These are phyloP conservation scores for Vishniacozyma victoriae DNA, from an alignment of 768 basidiomycete genomes.

Conservation along the genomic window DNA sequence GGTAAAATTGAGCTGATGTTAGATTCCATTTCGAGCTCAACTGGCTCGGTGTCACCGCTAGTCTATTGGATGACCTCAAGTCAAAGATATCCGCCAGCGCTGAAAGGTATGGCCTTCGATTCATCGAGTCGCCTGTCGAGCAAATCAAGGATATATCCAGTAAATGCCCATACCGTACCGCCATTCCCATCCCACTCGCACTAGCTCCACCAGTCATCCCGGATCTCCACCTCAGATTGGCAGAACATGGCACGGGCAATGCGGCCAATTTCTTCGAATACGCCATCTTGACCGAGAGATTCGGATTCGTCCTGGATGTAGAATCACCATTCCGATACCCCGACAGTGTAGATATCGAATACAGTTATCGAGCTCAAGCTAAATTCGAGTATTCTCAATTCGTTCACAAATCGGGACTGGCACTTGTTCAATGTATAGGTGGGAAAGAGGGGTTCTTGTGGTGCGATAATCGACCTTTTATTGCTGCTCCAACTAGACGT, in stretches of 20 bases:
- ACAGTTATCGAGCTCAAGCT: conserved; percentile 72
- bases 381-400: conserved; percentile 81
- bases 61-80: conserved; percentile 81
- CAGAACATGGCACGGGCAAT: conserved; percentile 60
- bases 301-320: conserved; percentile 67
- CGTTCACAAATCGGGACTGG: conserved; percentile 81
- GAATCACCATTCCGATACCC: conserved; percentile 74
- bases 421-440: conserved; percentile 81
- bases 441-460: conserved; percentile 76
- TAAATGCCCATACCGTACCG: conserved; percentile 85
- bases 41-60: conserved; percentile 91
- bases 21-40: conserved; percentile 91
- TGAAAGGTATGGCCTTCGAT: conserved; percentile 80
- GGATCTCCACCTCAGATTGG: conserved; percentile 62
- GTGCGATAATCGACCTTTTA: conserved; percentile 70
- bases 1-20: not conserved
- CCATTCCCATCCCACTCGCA: conserved; percentile 73
- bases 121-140: conserved; percentile 88
- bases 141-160: conserved; percentile 81
- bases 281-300: conserved; percentile 61
- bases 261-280: conserved; percentile 68
- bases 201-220: conserved; percentile 64
- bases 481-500: conserved; percentile 49
- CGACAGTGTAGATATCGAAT: conserved; percentile 63
- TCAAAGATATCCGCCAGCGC: conserved; percentile 74